Evolutionary conservation across 352 stramenopile genomes (phyloP).

Genomic region (Globisporangium solare): DNA sequence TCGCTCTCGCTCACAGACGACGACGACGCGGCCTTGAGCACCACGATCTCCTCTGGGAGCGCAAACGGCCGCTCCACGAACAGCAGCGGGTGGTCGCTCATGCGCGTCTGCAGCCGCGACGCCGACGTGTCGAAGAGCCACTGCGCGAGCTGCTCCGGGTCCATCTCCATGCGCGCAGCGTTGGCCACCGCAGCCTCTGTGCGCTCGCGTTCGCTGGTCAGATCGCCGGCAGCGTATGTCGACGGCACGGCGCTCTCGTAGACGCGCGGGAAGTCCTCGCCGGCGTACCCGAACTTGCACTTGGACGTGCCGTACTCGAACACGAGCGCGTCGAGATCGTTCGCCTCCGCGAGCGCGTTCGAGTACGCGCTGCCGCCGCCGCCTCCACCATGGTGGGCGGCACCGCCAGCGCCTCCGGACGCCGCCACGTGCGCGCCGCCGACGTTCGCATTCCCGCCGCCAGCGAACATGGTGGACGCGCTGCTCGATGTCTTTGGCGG

Average conservation of each 20-base stretch:
- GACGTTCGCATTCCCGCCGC: conserved; percentile 12
- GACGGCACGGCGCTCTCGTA: conserved; percentile 37
- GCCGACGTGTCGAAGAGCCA: conserved; percentile 62
- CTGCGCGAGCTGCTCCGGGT: conserved; percentile 54
- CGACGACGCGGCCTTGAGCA: conserved; percentile 8
- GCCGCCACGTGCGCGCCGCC: background rate
- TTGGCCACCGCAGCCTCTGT: conserved; percentile 5
- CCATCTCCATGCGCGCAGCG: conserved; percentile 47
- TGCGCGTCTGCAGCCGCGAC: conserved; percentile 38
- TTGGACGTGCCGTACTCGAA: conserved; percentile 72
- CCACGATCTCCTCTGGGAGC: conserved; percentile 37
- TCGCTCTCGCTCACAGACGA: background rate
- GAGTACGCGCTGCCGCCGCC: conserved; percentile 23
- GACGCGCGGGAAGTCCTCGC: conserved; percentile 84
- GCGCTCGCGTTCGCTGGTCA: conserved; percentile 17
- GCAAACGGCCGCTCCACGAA: conserved; percentile 64
- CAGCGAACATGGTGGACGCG: conserved; percentile 6
- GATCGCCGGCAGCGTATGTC: conserved; percentile 13
- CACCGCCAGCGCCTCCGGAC: background rate
- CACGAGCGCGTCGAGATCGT: conserved; percentile 74
- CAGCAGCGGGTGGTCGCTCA: conserved; percentile 64
- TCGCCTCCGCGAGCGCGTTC: conserved; percentile 49
- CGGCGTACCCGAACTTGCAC: conserved; percentile 84
- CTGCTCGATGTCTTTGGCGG: background rate
- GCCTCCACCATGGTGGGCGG: background rate